Base-by-base conservation (phyloP, 371 early-diverging fungal genomes). In the Haplosporangium sp. region DNA sequence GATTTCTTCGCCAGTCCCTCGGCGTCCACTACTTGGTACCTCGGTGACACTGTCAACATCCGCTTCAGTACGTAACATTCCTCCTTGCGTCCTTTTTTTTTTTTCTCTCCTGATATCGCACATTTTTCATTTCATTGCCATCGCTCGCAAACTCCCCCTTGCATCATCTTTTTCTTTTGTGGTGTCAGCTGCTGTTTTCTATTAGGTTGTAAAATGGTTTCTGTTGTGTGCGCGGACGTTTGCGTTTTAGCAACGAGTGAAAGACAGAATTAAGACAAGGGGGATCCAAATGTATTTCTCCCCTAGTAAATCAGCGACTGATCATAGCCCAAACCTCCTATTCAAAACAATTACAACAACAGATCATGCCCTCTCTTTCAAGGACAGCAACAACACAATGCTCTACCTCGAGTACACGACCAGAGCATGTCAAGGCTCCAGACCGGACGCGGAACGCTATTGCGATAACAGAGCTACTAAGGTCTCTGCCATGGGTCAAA, bases 341-440 rank as follows among this genome's bases (percentile, higher is more conserved):
- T 20, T 20, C 37, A 50, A 11, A 18, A 6, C 40, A 10, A 13
- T 21, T 14, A 18, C 59, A 0, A 29, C 6, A 48, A 13, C 52
- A 73, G 73, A 48, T 43, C 48, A 51, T n/a, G 29, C 67, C 0
- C 59, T 73, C 21, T 55, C 67, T 16, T 42, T 59, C 29, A 37
- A 16, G 16, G 67, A 67, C 46, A 73, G 73, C 59, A 67, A 63
- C 51, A 50, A 41, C 43, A 67, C 67, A 1, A 73, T 73, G 73
- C 67, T 73, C 45, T 73, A 67, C 20, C 63, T 73, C n/a, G 73
- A 73, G 58, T 73, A 73, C 60, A 67, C 59, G 0, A 73, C 73
- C 0, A 59, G 64, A 0, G 64, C 64, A n/a, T 73, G 73, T 29
- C 55, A 42, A 18, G 73, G 73, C 5, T 67, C 73, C 14, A 41